Evolutionary conservation across 108 stramenopile genomes (phyloP).

Genomic region (Nitzschia palea): DNA sequence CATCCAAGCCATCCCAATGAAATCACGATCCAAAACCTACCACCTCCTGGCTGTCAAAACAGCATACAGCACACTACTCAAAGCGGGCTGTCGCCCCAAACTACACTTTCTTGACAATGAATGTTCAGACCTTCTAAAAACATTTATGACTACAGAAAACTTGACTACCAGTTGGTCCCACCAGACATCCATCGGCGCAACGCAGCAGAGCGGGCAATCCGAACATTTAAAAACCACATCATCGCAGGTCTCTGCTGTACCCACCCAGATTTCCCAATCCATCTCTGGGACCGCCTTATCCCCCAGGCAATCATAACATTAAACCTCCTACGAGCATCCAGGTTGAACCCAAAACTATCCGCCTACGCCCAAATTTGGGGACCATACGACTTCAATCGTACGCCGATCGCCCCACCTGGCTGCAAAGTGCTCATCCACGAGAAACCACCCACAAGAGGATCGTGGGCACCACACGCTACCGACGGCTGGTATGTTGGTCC

Average conservation of each 20-base stretch:
- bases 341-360: conserved; percentile 39
- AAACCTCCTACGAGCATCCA: conserved; percentile 39
- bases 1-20: conserved; percentile 17
- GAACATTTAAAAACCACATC: no score
- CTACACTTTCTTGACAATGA: no score
- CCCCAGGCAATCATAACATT: conserved; percentile 34
- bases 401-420: no score
- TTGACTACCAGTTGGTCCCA: conserved; percentile 42
- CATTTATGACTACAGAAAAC: conserved; percentile 2
- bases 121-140: conserved; percentile 1
- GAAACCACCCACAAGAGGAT: no score
- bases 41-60: background rate
- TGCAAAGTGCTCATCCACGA: no score
- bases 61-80: background rate
- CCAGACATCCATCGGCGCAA: conserved; percentile 15
- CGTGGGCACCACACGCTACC: no score
- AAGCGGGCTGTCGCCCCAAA: conserved; percentile 6
- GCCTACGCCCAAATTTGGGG: conserved; percentile 36
- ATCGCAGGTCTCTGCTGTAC: no score
- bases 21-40: background rate
- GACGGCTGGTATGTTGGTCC: conserved; percentile 59
- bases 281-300: conserved; percentile 32
- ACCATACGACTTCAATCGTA: no score
- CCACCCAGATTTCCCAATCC: no score
- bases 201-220: no score